Conservation (phyloP, 2,329 filamentous ascomycete species). For the Cryoendolithus antarcticus region DNA sequence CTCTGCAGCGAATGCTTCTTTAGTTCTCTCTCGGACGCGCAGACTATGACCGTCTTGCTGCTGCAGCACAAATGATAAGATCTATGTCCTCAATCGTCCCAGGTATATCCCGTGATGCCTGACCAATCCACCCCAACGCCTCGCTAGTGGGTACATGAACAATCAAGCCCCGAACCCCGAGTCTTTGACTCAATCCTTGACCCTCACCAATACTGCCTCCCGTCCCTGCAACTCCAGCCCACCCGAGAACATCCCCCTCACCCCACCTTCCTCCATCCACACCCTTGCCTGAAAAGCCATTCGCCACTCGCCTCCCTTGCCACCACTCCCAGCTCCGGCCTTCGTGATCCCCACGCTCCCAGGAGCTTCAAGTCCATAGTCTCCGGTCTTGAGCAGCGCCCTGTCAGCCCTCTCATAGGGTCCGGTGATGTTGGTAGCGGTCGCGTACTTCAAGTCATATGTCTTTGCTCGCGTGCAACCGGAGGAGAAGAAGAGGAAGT, state of each 20-base stretch:
- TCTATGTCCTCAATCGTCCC: too few species aligned
- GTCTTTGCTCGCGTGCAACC: conserved; percentile 19
- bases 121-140: too few species aligned
- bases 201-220: conserved; percentile 8
- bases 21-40: too few species aligned
- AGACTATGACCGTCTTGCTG: too few species aligned
- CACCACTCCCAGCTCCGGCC: conserved; percentile 9
- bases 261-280: conserved; percentile 10
- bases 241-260: conserved; percentile 23
- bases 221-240: conserved; percentile 15
- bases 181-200: not conserved
- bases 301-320: conserved; percentile 5
- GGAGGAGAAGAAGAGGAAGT: conserved; percentile 26
- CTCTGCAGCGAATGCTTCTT: too few species aligned
- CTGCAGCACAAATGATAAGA: too few species aligned
- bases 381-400: conserved; percentile 18
- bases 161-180: too few species aligned
- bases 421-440: conserved; percentile 15
- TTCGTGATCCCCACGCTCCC: conserved; percentile 17
- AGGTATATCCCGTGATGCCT: too few species aligned
- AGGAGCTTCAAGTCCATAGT: conserved; percentile 20
- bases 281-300: conserved; percentile 24
- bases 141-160: too few species aligned
- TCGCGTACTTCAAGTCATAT: conserved; percentile 25
- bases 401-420: conserved; percentile 18